phyloP scores from a whole-genome alignment of 495 filamentous ascomycete species.

The Hypoxylon lienhwacheense region DNA sequence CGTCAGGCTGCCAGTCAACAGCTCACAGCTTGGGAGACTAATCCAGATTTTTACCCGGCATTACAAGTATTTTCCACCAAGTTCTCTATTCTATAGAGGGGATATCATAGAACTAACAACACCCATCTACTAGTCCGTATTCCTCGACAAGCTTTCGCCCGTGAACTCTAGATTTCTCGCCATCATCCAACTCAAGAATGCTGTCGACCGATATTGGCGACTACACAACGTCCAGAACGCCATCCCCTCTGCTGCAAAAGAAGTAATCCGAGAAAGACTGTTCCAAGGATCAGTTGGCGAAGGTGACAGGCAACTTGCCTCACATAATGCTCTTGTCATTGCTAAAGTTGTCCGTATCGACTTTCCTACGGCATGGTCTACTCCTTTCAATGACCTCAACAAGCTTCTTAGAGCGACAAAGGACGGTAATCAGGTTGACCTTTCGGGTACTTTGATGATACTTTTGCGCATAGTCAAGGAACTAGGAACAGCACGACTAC shows the following conservation, averaged over 20 bases:
- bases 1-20: constrained; percentile 81
- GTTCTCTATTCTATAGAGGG: not conserved
- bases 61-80: constrained; percentile 63
- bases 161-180: constrained; percentile 80
- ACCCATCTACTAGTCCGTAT: constrained; percentile 61
- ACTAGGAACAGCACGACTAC: constrained; percentile 74
- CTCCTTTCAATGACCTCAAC: constrained; percentile 61
- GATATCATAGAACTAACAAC: constrained; percentile 19
- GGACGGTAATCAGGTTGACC: constrained; percentile 51
- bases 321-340: constrained; percentile 83
- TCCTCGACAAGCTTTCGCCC: constrained; percentile 74
- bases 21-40: constrained; percentile 80
- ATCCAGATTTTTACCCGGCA: constrained; percentile 71
- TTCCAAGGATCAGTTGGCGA: constrained; percentile 74
- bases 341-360: constrained; percentile 88
- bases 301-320: constrained; percentile 67
- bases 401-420: constrained; percentile 56
- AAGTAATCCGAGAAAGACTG: constrained; percentile 69
- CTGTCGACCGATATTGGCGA: constrained; percentile 92
- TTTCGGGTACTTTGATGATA: constrained; percentile 73
- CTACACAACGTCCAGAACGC: constrained; percentile 64
- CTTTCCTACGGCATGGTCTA: constrained; percentile 81
- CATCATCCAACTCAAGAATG: constrained; percentile 93
- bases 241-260: constrained; percentile 73
- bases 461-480: constrained; percentile 88